Base-by-base conservation (phyloP, 768 basidiomycete genomes). In the Tylopilus sp. region DNA sequence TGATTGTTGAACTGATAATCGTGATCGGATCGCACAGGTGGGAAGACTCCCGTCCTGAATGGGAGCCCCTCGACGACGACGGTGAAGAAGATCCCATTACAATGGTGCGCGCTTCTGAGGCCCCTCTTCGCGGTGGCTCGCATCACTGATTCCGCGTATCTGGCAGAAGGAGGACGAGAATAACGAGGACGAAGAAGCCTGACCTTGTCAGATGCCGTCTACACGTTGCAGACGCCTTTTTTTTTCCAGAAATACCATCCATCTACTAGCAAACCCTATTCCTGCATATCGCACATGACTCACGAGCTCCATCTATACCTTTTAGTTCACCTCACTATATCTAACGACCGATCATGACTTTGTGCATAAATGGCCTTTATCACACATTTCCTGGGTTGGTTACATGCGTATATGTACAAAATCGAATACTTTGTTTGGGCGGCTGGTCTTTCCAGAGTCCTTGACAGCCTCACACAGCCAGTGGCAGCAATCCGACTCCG, bases 1-100 rank as follows among this genome's bases (percentile, higher is more conserved):
- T 17, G 33, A 35, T n/a, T n/a, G n/a, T n/a, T 17, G 33, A 7
- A 11, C 41, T 58, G 52, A 50, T 40, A n/a, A 1, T 10, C 21
- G 12, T 21, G 38, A 39, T 39, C 20, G 38, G 38, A 9, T 20
- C 7, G 9, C 7, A 10, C n/a, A 69, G 64, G 31, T 69, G 65
- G 67, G 17, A 10, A 3, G 62, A 66, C 5, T 54, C 18, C 5
- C 0, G 1, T 1, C n/a, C 49, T 8, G 62, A 64, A 2, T 67
- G 67, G 65, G 44, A 56, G 0, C 62, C 65, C 0, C 62, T 66
- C 40, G 28, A 62, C 33, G 57, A 69, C 4, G 64, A 69, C 4
- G 65, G 65, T 11, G 49, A 35, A 1, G 59, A 54, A 39, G 67
- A 69, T 25, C 11, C n/a, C 6, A 20, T 61, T 3, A 23, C 51